phyloP scores from a whole-genome alignment of 208 protist species.

The Wallacemonas collosoma region DNA sequence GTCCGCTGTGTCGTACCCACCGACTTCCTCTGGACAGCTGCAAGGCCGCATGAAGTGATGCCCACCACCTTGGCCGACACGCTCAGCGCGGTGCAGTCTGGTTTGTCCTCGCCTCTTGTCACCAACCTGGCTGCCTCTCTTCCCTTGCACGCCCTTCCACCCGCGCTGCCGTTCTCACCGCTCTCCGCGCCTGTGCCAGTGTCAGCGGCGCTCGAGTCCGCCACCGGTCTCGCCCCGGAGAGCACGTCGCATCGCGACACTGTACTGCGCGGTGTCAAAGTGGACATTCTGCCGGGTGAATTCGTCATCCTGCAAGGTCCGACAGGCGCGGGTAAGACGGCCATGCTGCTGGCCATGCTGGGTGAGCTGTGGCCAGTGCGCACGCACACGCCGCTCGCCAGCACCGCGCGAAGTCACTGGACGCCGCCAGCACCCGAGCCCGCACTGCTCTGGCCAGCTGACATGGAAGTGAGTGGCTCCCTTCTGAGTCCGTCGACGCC shows the following conservation, averaged over 20 bases:
- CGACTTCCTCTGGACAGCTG: slow-evolving; percentile 10
- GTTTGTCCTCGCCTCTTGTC: background rate
- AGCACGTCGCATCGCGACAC: slow-evolving; percentile 13
- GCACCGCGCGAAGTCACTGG: background rate
- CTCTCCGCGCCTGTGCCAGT: background rate
- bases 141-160: background rate
- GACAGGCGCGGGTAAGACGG: slow-evolving; percentile 83
- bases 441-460: background rate
- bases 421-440: background rate
- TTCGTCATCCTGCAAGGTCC: slow-evolving; percentile 80
- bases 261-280: slow-evolving; percentile 55
- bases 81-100: background rate
- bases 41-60: background rate
- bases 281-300: slow-evolving; percentile 65
- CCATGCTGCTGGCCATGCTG: slow-evolving; percentile 80
- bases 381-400: background rate
- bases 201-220: background rate
- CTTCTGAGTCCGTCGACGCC: background rate
- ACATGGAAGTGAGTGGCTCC: slow-evolving; percentile 7
- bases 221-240: background rate
- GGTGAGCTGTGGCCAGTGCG: slow-evolving; percentile 58
- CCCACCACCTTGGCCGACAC: background rate
- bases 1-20: slow-evolving; percentile 5
- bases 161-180: slow-evolving; percentile 8
- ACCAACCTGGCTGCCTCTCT: slow-evolving; percentile 15